Percentiles rank a stretch among this genome's conserved stretches.
phyloP scores from a whole-genome alignment of 1,284 basidiomycete species.

The Abortiporus biennis region DNA sequence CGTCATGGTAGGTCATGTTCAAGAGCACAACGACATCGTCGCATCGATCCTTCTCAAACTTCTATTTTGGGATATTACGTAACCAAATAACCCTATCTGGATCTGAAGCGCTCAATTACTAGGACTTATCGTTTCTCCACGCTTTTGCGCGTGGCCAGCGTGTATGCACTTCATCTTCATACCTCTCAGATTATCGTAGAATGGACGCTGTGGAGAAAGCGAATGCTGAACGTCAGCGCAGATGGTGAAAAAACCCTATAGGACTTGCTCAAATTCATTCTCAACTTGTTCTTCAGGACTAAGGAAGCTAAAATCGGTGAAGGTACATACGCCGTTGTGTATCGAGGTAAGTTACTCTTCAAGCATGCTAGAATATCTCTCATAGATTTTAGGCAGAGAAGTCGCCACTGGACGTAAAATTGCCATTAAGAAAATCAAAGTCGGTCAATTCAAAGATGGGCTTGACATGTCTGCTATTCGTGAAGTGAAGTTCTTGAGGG shows the following conservation, averaged over 20 bases:
- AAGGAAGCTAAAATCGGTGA: constrained; percentile 92
- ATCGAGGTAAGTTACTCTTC: constrained; percentile 57
- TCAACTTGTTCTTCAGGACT: constrained; percentile 52
- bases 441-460: constrained; percentile 95
- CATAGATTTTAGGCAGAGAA: constrained; percentile 49
- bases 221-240: constrained; percentile 61
- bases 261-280: no score
- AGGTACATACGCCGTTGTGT: constrained; percentile 97
- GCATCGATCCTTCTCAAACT: no score
- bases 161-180: no score
- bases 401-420: constrained; percentile 69
- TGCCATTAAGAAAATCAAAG: constrained; percentile 98
- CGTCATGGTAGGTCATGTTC: no score
- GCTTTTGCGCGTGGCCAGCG: no score
- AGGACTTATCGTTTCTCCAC: no score
- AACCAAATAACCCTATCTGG: no score
- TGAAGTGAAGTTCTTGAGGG: constrained; percentile 96
- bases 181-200: no score
- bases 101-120: no score
- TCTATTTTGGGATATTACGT: no score
- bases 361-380: constrained; percentile 1
- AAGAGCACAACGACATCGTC: no score
- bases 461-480: constrained; percentile 98
- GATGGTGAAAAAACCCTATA: no score
- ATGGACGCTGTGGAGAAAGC: constrained; percentile 79